A percentile compares a stretch with the other conserved stretches of the same genome.
Conservation (phyloP, 805 yeast genomes). For the Clavispora carvajalis region DNA sequence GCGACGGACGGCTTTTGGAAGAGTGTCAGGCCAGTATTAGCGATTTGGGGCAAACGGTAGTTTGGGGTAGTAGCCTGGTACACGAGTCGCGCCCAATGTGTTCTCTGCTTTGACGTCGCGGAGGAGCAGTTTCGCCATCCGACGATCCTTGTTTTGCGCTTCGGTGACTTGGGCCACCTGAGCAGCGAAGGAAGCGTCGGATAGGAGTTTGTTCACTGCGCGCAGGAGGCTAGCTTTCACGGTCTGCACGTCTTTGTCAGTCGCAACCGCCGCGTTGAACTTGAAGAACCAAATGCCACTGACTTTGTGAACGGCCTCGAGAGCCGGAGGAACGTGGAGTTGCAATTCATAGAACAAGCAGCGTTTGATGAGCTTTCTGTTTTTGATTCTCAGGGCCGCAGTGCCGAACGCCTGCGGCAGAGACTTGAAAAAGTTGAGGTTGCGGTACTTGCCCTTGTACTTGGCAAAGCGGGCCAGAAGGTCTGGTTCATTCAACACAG, state of each 20-base stretch:
- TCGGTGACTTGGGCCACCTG: neutral
- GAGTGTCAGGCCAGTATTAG: too few relatives aligned
- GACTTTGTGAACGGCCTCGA: slow-evolving; percentile 5
- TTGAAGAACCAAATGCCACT: slow-evolving; percentile 13
- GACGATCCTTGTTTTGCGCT: slow-evolving; percentile 6
- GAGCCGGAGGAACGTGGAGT: slow-evolving; percentile 3
- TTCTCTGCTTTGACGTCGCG: slow-evolving; percentile 9
- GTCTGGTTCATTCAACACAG: slow-evolving; percentile 20
- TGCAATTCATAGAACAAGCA: slow-evolving; percentile 9
- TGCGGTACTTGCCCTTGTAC: slow-evolving; percentile 27
- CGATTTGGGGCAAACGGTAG: slow-evolving; percentile 5
- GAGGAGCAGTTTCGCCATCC: slow-evolving; percentile 1
- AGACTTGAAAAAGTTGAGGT: slow-evolving; percentile 19
- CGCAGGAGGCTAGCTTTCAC: slow-evolving; percentile 2
- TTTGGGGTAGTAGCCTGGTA: slow-evolving; percentile 15
- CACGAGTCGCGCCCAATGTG: slow-evolving; percentile 7
- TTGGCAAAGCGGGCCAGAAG: slow-evolving; percentile 17
- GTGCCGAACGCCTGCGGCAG: slow-evolving; percentile 26
- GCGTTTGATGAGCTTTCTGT: slow-evolving; percentile 33
- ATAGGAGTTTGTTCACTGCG: slow-evolving; percentile 9
- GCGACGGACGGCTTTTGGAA: too few relatives aligned
- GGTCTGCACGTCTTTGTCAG: slow-evolving; percentile 1
- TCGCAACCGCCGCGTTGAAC: slow-evolving; percentile 6
- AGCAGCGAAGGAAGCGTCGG: slow-evolving; percentile 1
- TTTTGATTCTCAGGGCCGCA: slow-evolving; percentile 26